Evolutionary conservation across 164 flowering plant species (phyloP).

Genomic region (Chimonanthus salicifolius): DNA sequence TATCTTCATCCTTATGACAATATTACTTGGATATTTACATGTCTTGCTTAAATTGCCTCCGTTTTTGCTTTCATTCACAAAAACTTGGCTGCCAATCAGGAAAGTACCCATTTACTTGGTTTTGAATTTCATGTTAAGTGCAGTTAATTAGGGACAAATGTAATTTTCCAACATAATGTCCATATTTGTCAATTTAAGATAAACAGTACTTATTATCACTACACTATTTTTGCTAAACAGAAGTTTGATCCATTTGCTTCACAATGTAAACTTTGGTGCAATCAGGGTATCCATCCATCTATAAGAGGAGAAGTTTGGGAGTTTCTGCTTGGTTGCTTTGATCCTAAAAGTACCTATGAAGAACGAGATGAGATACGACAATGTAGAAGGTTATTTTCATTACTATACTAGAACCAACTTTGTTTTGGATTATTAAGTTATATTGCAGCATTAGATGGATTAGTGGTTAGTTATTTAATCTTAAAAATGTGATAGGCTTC

Average conservation of each 20-base stretch:
- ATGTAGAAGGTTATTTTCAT: constrained; percentile 57
- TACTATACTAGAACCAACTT: neutral
- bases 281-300: constrained; percentile 92
- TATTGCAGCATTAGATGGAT: no score
- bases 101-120: neutral
- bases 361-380: constrained; percentile 68
- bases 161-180: neutral
- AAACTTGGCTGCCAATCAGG: neutral
- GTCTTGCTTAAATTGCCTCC: neutral
- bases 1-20: no score
- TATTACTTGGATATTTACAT: no score
- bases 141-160: no score
- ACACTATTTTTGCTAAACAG: no score
- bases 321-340: constrained; percentile 88
- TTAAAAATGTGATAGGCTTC: no score
- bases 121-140: neutral
- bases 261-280: constrained; percentile 7
- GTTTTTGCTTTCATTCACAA: neutral
- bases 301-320: constrained; percentile 99
- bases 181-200: neutral
- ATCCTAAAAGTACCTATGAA: constrained; percentile 77
- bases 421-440: no score
- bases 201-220: neutral
- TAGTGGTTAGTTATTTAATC: no score
- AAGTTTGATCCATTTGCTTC: neutral